Conservation (phyloP, 2,329 filamentous ascomycete genomes). For the Fusarium odoratissimum region DNA sequence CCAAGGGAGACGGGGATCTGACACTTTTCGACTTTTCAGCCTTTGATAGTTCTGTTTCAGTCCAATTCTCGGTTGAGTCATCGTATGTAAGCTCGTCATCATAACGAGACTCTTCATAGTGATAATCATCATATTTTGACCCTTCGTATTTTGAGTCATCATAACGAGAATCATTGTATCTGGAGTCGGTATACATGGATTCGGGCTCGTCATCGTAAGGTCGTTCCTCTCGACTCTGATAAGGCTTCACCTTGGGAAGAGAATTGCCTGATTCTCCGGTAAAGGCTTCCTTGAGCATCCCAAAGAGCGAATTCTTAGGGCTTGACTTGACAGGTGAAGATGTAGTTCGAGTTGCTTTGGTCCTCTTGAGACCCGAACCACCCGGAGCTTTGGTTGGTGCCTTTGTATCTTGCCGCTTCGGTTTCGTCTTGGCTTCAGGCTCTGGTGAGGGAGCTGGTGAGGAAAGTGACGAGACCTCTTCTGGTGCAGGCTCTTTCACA, state of each 20-base stretch:
- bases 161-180: slow-evolving; percentile 34
- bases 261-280: slow-evolving; percentile 68
- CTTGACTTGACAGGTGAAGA: slow-evolving; percentile 61
- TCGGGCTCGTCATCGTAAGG: slow-evolving; percentile 45
- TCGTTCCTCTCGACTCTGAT: slow-evolving; percentile 61
- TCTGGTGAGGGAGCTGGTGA: slow-evolving; percentile 22
- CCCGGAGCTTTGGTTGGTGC: slow-evolving; percentile 32
- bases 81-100: slow-evolving; percentile 38
- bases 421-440: slow-evolving; percentile 28
- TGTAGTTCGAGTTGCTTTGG: slow-evolving; percentile 63
- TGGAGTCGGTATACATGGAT: slow-evolving; percentile 39
- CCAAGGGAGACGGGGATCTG: slow-evolving; percentile 33
- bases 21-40: slow-evolving; percentile 24
- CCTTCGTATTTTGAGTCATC: slow-evolving; percentile 36
- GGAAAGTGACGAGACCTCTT: slow-evolving; percentile 24
- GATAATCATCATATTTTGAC: slow-evolving; percentile 30
- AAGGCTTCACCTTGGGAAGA: slow-evolving; percentile 58
- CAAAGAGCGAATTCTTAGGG: slow-evolving; percentile 65
- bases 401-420: slow-evolving; percentile 38
- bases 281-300: slow-evolving; percentile 71
- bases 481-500: slow-evolving; percentile 10
- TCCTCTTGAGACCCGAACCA: slow-evolving; percentile 62
- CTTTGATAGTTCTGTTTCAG: slow-evolving; percentile 41
- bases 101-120: slow-evolving; percentile 31
- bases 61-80: slow-evolving; percentile 43